A percentile compares a stretch with the other conserved stretches of the same genome.
Conservation (phyloP, 2,329 filamentous ascomycete species). For the Hypoxylon rubiginosum region DNA sequence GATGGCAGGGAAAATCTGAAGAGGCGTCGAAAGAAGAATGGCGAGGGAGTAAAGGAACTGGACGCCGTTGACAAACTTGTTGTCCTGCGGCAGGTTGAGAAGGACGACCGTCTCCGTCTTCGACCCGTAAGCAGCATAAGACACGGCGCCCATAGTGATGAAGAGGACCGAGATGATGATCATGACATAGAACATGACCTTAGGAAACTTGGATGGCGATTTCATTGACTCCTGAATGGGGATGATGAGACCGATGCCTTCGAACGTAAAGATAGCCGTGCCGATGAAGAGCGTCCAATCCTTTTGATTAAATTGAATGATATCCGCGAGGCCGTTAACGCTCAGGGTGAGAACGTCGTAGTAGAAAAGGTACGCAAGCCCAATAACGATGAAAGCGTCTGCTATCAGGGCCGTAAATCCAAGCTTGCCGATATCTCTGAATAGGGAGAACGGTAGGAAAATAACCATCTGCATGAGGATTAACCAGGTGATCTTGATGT, state of each 20-base stretch:
- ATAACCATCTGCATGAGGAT: slow-evolving; percentile 96
- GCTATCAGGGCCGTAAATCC: slow-evolving; percentile 94
- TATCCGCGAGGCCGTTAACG: slow-evolving; percentile 82
- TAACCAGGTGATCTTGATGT: slow-evolving; percentile 88
- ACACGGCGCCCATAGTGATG: slow-evolving; percentile 89
- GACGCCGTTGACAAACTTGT: slow-evolving; percentile 93
- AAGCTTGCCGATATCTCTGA: slow-evolving; percentile 97
- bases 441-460: slow-evolving; percentile 92
- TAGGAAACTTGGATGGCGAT: slow-evolving; percentile 88
- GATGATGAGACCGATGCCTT: slow-evolving; percentile 97
- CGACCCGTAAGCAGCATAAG: slow-evolving; percentile 95
- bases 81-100: slow-evolving; percentile 95
- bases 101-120: slow-evolving; percentile 96
- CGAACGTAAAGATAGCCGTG: slow-evolving; percentile 98
- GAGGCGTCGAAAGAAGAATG: slow-evolving; percentile 93
- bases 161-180: slow-evolving; percentile 94
- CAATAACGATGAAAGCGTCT: slow-evolving; percentile 93
- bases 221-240: slow-evolving; percentile 99
- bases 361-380: slow-evolving; percentile 94
- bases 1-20: slow-evolving; percentile 98
- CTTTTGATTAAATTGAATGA: slow-evolving; percentile 88
- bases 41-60: slow-evolving; percentile 98
- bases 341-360: slow-evolving; percentile 91
- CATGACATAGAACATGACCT: slow-evolving; percentile 91
- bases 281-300: slow-evolving; percentile 99